These are phyloP conservation scores for Pseudozyma tsukubaensis DNA, from an alignment of 1,284 basidiomycete genomes.

Conservation along the genomic window DNA sequence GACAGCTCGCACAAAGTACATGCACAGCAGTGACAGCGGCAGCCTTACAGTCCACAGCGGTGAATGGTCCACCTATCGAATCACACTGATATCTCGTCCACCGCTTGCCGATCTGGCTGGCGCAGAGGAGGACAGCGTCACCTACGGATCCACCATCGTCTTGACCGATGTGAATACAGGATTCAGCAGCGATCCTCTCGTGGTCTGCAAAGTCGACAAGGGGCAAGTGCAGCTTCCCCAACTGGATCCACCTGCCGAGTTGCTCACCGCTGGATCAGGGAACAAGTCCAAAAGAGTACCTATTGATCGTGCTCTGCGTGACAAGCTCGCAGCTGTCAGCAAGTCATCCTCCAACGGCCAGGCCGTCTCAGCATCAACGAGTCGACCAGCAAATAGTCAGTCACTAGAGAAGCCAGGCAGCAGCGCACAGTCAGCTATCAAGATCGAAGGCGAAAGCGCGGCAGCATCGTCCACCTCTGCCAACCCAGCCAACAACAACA, in stretches of 20 bases:
- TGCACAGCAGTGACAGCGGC: conserved; percentile 75
- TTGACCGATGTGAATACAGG: conserved; percentile 86
- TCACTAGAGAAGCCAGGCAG: conserved; percentile 21
- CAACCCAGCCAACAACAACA: conserved; percentile 3
- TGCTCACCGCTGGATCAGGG: conserved; percentile 42
- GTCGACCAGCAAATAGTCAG: background rate
- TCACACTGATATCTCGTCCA: conserved; percentile 73
- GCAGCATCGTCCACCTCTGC: background rate
- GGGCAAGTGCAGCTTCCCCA: conserved; percentile 73
- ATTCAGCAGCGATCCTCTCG: conserved; percentile 83
- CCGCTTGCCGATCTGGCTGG: conserved; percentile 52
- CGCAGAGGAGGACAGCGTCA: conserved; percentile 72
- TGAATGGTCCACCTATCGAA: conserved; percentile 92
- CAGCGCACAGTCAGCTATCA: conserved; percentile 32
- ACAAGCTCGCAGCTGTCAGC: conserved; percentile 42
- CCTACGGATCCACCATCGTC: conserved; percentile 88
- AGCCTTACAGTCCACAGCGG: conserved; percentile 86
- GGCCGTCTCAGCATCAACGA: background rate
- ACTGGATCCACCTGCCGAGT: conserved; percentile 34
- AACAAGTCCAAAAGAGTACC: conserved; percentile 37
- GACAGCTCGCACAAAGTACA: conserved; percentile 95
- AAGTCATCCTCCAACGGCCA: conserved; percentile 21
- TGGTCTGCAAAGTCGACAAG: conserved; percentile 92
- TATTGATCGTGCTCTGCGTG: conserved; percentile 34
- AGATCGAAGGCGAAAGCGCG: conserved; percentile 29